Evolutionary conservation across 192 early-diverging fungal genomes (phyloP), one percentile per base, ranked within the genome.

Genomic region (Fimicolochytrium jonesii): DNA sequence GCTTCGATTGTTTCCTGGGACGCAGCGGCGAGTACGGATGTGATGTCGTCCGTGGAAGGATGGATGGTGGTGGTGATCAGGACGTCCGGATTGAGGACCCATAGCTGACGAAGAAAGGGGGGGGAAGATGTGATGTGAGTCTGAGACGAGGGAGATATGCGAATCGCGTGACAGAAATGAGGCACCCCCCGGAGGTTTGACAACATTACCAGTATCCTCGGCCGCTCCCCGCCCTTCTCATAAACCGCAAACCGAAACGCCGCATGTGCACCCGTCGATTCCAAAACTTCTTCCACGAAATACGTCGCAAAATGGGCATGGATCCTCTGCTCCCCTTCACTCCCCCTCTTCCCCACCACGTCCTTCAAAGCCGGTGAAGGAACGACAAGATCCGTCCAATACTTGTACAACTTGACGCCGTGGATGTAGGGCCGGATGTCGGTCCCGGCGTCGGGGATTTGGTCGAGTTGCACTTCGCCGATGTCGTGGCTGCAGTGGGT

Each of bases 201-300:
- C 39, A 11, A 11, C 39, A 41, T 23, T 59, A 73, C 67, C 35
- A 74, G 31, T 30, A 75, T 17, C 5, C 23, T 49, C 37, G 65
- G 58, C 34, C 29, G 32, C 4, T 47, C 58, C 26, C 15, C 15
- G 6, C 60, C 63, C 11, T 35, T 39, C 11, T 34, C 18, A 2
- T 18, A 43, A 7, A 72, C n/a, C 18, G 32, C 41, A 52, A 73
- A 77, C 49, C 64, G 65, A 31, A 66, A 72, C 17, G 52, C 57
- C 43, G 71, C 75, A 59, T 77, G 67, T 15, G 71, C 63, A 25
- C 68, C 52, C 13, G 75, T 64, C 23, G 63, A 34, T 20, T 77
- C 75, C 15, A 63, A 25, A 11, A 77, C 26, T 15, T 70, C 64
- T 31, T 77, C 48, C 22, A 58, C 64, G 42, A 77, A 70, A 31